Evolutionary conservation across 2,329 filamentous ascomycete genomes (phyloP), one percentile per base, ranked within the genome.

Genomic region (Fusarium duplospermum): DNA sequence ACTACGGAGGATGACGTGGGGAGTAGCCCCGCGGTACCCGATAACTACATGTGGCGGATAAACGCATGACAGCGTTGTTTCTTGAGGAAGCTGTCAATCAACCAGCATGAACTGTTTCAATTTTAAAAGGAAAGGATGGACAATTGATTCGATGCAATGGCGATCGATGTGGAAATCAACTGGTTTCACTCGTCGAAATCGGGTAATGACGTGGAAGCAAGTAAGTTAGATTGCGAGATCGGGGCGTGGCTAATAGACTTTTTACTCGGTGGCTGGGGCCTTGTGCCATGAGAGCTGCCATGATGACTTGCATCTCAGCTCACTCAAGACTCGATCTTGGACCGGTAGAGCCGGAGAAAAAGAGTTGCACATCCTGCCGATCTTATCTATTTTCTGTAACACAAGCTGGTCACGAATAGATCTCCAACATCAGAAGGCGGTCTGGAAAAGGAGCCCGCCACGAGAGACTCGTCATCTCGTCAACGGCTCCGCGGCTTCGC

Each of bases 1-100:
- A 52, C 47, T 52, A 66, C 69, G 77, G 73, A 72, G 68, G 73
- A 74, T 79, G 78, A 79, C 78, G 77, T 78, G 78, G 77, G 75
- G 71, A 67, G 52, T 27, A 61, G 71, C 75, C 68, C 76, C 75
- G 75, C 75, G 65, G 63, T 66, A 36, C 52, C 27, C 61, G 64
- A 16, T 75, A 69, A 64, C 54, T 75, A 73, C 73, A 75, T 75
- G 70, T 67, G 45, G 9, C 10, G 71, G 54, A 61, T 74, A 70
- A 38, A 33, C 42, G 50, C 71, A 69, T 66, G 42, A 59, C 38
- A 42, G 38, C 38, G 42, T 13, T 14, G 7, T 10, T 45, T 61
- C 42, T 64, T 27, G 24, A 24, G 10, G 36, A 38, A 56, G 20
- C n/a, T 9, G 42, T 36, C 36, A 20, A 27, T 40, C 50, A 57